Base-by-base conservation (phyloP, 306 rosid genomes). In the Fragaria nilgerrensis region DNA sequence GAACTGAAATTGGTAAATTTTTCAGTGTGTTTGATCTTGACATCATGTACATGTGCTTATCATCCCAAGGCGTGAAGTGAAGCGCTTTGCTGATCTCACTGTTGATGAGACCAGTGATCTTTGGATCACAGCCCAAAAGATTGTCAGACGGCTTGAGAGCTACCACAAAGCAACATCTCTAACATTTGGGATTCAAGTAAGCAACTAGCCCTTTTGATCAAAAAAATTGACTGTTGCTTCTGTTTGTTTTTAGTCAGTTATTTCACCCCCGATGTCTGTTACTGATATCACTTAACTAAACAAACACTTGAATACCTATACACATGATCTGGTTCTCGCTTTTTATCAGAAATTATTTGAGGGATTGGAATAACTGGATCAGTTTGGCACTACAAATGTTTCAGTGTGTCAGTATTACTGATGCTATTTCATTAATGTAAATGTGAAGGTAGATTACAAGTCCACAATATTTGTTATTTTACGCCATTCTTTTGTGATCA, bases 61-160 rank as follows among this genome's bases (percentile, higher is more conserved):
- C 79, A 88, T 92, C 80, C 96, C 98, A 23, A 92, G 88, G 87
- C 96, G 96, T 27, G 97, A 92, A 86, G 98, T 88, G 68, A 91
- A 89, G 73, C 95, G 98, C 55, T 89, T 92, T 50, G 75, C 65
- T 68, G 98, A 94, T 87, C 98, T 94, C 84, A 84, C 95, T 73
- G 85, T 75, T 56, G 93, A 92, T 23, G 97, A 94, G 88, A 90
- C 96, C 76, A 84, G 82, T 80, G 97, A 94, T 84, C 78, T 95
- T 48, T 95, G 98, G 97, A 86, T 92, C 70, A 80, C 96, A 20
- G 98, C 98, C 55, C 96, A 90, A 73, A 91, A 84, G 88, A 79
- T 92, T 78, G 98, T 95, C 10, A 25, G 65, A 11, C 88, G 76
- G 83, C 96, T 92, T 58, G 98, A 95, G 89, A 78, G 70, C 75